Conservation (phyloP, 2,329 filamentous ascomycete genomes). For the Pestalotiopsis sp. region DNA sequence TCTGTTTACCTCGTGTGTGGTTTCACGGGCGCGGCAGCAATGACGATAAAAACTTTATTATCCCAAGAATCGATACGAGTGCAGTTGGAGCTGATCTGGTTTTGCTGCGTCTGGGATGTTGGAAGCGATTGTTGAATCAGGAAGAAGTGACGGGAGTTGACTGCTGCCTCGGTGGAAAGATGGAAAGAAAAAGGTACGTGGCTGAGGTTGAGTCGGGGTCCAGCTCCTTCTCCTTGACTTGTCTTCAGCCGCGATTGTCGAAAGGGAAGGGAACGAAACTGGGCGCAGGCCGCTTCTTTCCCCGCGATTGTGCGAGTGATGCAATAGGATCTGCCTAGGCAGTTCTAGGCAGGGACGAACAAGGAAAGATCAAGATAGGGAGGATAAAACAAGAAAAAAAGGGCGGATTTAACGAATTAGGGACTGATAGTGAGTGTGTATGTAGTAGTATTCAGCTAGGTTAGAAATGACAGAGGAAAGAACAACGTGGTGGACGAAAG, state of each 20-base stretch:
- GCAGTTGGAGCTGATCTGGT: neutral
- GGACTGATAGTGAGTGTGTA: neutral
- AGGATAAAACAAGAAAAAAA: neutral
- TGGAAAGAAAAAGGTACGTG: neutral
- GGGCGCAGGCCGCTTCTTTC: neutral
- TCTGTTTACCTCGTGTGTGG: neutral
- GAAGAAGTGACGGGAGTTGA: too few species aligned
- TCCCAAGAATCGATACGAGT: neutral
- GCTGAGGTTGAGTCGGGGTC: constrained; percentile 11
- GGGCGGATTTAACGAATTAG: neutral
- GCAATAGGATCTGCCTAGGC: neutral
- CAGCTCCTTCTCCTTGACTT: constrained; percentile 4
- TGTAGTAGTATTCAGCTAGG: neutral
- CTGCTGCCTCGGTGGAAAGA: neutral
- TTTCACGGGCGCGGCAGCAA: neutral
- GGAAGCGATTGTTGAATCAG: too few species aligned
- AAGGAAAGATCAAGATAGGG: neutral
- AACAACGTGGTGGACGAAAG: neutral
- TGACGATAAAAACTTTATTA: too few species aligned
- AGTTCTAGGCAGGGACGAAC: neutral
- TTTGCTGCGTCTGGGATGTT: too few species aligned
- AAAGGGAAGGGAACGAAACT: neutral
- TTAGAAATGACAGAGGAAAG: neutral
- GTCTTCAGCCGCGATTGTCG: constrained; percentile 6
- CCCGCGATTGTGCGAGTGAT: neutral